Evolutionary conservation across 2,329 filamentous ascomycete species (phyloP).

Genomic region (Fusarium subtropicale): DNA sequence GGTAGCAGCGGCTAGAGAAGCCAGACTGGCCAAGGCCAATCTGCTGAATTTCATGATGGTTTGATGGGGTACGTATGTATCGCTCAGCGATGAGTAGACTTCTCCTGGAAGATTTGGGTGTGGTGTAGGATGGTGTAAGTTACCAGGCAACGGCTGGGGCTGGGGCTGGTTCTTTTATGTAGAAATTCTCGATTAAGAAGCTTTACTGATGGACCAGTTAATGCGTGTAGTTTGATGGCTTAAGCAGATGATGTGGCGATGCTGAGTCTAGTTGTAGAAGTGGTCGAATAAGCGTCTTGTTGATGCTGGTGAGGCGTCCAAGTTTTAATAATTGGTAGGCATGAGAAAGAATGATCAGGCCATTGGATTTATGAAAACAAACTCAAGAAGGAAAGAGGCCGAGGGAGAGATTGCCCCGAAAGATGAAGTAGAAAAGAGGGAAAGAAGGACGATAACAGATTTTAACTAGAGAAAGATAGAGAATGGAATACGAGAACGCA

Average conservation of each 20-base stretch:
- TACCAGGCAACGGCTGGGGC: neutral
- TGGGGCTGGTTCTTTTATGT: neutral
- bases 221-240: slow-evolving; percentile 2
- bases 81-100: slow-evolving; percentile 21
- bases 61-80: slow-evolving; percentile 5
- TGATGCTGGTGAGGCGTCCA: slow-evolving; percentile 2
- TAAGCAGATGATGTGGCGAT: slow-evolving; percentile 9
- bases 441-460: slow-evolving; percentile 13
- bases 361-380: slow-evolving; percentile 10
- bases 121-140: neutral
- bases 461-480: neutral
- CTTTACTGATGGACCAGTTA: slow-evolving; percentile 1
- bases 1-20: slow-evolving; percentile 30
- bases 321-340: neutral
- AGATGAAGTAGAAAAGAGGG: slow-evolving; percentile 7
- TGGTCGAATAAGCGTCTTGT: neutral
- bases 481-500: slow-evolving; percentile 39
- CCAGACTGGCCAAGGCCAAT: slow-evolving; percentile 27
- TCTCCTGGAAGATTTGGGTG: slow-evolving; percentile 23
- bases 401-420: neutral
- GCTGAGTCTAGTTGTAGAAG: neutral
- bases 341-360: neutral
- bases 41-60: slow-evolving; percentile 33
- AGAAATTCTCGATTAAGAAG: neutral
- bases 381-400: neutral